phyloP scores from a whole-genome alignment of 139 green algal species.

The Deuterostichococcus epilithicus region DNA sequence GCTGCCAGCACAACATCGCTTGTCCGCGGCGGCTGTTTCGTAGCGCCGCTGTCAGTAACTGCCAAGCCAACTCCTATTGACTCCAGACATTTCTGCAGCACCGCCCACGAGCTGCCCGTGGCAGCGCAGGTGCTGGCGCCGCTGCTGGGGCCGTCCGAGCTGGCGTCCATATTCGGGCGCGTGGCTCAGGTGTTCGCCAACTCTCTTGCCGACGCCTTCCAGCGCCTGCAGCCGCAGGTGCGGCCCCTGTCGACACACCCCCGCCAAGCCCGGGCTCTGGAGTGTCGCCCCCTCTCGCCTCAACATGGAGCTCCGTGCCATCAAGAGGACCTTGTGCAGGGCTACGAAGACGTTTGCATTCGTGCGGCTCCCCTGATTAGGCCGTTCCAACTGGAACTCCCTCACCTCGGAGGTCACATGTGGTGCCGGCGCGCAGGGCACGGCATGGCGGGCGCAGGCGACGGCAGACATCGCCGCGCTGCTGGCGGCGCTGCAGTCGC shows the following conservation, averaged over 20 bases:
- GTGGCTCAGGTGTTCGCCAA: conserved; percentile 59
- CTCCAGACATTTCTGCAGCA: no score
- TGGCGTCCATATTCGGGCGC: conserved; percentile 74
- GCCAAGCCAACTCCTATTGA: no score
- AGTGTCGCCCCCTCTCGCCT: no score
- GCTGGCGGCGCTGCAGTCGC: background rate
- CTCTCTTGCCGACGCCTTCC: conserved; percentile 50
- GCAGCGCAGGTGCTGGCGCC: conserved; percentile 60
- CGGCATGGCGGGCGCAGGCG: background rate
- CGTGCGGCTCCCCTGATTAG: no score
- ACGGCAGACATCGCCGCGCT: background rate
- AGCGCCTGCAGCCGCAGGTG: conserved; percentile 33
- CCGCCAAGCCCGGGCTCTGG: no score
- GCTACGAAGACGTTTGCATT: background rate
- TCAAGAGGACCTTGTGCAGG: conserved; percentile 2
- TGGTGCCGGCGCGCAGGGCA: no score
- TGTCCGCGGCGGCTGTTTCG: no score
- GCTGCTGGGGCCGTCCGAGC: conserved; percentile 64
- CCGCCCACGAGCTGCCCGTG: background rate
- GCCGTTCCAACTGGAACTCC: no score
- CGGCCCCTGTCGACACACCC: background rate
- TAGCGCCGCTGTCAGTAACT: no score
- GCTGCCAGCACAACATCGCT: no score
- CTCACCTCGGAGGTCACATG: no score
- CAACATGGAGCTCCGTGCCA: no score